Evolutionary conservation across 2,329 filamentous ascomycete genomes (phyloP).

Genomic region (Periconia sp.): DNA sequence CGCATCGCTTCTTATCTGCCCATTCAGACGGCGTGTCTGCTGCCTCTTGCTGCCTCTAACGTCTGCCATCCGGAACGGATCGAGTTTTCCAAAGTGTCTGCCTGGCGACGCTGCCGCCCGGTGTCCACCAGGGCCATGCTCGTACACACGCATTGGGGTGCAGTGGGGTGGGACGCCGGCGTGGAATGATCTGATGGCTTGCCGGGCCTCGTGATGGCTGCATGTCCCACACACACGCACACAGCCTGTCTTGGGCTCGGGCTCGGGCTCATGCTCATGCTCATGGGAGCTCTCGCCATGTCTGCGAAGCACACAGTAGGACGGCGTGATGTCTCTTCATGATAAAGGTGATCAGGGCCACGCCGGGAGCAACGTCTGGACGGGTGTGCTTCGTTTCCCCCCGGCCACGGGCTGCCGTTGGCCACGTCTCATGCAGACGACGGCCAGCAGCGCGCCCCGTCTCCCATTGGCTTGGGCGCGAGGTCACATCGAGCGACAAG

Average conservation of each 20-base stretch:
- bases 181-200: no score
- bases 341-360: constrained; percentile 16
- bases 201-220: constrained; percentile 16
- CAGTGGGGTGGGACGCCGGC: not conserved
- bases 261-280: no score
- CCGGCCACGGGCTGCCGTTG: constrained; percentile 16
- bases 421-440: constrained; percentile 31
- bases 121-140: constrained; percentile 8
- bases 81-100: constrained; percentile 32
- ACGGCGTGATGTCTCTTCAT: constrained; percentile 1
- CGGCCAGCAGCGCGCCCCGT: constrained; percentile 22
- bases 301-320: no score
- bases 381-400: constrained; percentile 20
- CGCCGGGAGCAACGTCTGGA: constrained; percentile 11
- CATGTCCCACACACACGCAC: no score
- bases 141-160: not conserved
- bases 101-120: constrained; percentile 40
- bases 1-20: constrained; percentile 33
- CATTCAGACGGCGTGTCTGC: constrained; percentile 28
- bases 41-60: constrained; percentile 16
- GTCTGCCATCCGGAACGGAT: constrained; percentile 40
- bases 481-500: no score
- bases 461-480: no score
- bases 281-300: no score
- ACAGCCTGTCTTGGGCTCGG: no score